A percentile compares a stretch with the other conserved stretches of the same genome.
Conservation (phyloP, 495 filamentous ascomycete genomes). For the Symbiotaphrina buchneri region DNA sequence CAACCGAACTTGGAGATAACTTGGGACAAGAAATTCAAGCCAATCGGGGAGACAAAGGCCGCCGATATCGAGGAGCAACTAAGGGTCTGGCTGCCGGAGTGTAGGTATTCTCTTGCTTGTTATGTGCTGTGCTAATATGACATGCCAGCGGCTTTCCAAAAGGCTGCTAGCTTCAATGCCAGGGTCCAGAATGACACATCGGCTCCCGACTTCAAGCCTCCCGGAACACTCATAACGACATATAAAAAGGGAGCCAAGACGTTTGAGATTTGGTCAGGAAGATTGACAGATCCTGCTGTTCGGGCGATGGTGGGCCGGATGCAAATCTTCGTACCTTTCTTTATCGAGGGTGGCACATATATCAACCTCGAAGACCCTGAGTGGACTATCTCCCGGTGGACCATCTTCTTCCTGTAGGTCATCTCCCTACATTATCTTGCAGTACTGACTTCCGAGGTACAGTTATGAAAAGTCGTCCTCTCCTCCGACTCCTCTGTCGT, state of each 20-base stretch:
- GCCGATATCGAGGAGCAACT: conserved; percentile 42
- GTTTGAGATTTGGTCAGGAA: conserved; percentile 40
- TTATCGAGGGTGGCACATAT: conserved; percentile 71
- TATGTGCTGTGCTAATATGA: conserved; percentile 4
- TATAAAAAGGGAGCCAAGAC: conserved; percentile 25
- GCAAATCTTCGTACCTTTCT: conserved; percentile 65
- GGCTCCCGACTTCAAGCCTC: conserved; percentile 35
- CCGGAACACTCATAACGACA: conserved; percentile 26
- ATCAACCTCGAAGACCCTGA: conserved; percentile 51
- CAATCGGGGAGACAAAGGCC: conserved; percentile 46
- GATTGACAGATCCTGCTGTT: conserved; percentile 31
- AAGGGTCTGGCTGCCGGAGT: conserved; percentile 40
- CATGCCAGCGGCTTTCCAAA: conserved; percentile 35
- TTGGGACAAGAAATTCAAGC: conserved; percentile 50
- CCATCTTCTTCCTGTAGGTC: conserved; percentile 50
- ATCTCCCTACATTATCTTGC: background rate
- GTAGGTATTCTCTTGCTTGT: conserved; percentile 16
- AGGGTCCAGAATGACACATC: conserved; percentile 26
- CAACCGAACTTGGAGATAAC: conserved; percentile 48
- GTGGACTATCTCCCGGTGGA: conserved; percentile 62
- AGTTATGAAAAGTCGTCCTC: conserved; percentile 42
- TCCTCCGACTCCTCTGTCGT: conserved; percentile 20
- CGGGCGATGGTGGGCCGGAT: conserved; percentile 47
- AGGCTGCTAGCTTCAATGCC: conserved; percentile 30
- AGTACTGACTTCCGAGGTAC: background rate